phyloP scores from a whole-genome alignment of 148 eudicot genomes.

The Chenopodium berlandieri region DNA sequence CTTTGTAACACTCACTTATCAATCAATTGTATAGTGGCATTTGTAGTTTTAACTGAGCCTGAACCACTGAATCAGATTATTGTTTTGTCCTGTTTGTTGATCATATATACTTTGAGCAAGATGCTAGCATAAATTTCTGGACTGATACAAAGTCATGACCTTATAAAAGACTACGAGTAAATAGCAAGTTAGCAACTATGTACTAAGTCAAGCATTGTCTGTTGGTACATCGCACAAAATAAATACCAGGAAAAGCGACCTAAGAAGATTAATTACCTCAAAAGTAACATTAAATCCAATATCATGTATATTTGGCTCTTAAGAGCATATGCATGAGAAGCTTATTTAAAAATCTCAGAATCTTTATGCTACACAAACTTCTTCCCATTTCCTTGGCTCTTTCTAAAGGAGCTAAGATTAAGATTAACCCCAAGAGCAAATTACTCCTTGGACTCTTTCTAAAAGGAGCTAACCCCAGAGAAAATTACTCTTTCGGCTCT shows the following conservation, averaged over 20 bases:
- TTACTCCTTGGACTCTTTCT: not conserved
- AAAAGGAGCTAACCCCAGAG: not conserved
- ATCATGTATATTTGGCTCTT: not conserved
- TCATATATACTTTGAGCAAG: not conserved
- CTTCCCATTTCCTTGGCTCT: no score
- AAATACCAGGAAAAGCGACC: not conserved
- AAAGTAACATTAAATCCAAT: not conserved
- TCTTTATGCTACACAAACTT: not conserved
- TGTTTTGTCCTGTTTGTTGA: not conserved
- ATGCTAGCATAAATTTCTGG: not conserved
- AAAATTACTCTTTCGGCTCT: not conserved
- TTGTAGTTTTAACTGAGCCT: not conserved
- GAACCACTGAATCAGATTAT: not conserved
- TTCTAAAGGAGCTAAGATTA: no score
- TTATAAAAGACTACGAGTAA: not conserved
- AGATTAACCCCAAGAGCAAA: no score
- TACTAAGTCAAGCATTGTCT: not conserved
- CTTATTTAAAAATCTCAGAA: not conserved
- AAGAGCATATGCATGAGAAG: not conserved
- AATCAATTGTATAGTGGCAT: not conserved
- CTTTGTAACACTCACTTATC: not conserved
- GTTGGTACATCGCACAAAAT: not conserved
- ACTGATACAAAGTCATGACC: not conserved
- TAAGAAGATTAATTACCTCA: not conserved
- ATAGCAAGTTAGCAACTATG: not conserved